These are phyloP conservation scores for Saturnispora bothae DNA, from an alignment of 805 yeast genomes.

Conservation along the genomic window DNA sequence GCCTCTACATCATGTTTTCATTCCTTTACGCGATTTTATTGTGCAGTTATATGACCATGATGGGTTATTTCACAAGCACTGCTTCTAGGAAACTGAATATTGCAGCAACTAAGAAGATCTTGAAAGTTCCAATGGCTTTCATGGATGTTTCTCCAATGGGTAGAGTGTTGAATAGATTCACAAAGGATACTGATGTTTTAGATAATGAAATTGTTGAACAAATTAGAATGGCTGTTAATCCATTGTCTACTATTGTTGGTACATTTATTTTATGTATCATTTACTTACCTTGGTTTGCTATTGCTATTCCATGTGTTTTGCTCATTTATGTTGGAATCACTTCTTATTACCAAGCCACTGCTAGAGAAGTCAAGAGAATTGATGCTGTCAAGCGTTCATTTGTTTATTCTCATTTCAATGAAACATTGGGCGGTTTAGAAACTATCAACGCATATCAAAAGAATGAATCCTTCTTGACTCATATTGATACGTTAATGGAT, in stretches of 20 bases:
- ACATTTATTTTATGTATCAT: constrained; percentile 55
- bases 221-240: constrained; percentile 47
- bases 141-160: constrained; percentile 86
- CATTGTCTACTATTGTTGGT: constrained; percentile 46
- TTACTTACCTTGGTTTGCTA: constrained; percentile 68
- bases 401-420: constrained; percentile 64
- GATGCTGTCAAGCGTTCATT: constrained; percentile 64
- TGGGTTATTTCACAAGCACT: constrained; percentile 40
- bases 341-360: constrained; percentile 55
- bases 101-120: constrained; percentile 34
- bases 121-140: constrained; percentile 74
- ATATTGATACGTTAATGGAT: constrained; percentile 39
- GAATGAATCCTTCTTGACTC: constrained; percentile 32
- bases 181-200: constrained; percentile 77
- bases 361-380: constrained; percentile 65
- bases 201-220: constrained; percentile 74
- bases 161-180: constrained; percentile 72
- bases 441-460: constrained; percentile 52
- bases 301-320: constrained; percentile 48
- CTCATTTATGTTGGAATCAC: constrained; percentile 37
- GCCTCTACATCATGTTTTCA: constrained; percentile 56
- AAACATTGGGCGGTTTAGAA: constrained; percentile 52
- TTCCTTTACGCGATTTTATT: constrained; percentile 37
- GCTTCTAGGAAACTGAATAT: constrained; percentile 54
- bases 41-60: constrained; percentile 31